Conservation (phyloP, 2,329 filamentous ascomycete species). For the Penicillium brevicompactum region DNA sequence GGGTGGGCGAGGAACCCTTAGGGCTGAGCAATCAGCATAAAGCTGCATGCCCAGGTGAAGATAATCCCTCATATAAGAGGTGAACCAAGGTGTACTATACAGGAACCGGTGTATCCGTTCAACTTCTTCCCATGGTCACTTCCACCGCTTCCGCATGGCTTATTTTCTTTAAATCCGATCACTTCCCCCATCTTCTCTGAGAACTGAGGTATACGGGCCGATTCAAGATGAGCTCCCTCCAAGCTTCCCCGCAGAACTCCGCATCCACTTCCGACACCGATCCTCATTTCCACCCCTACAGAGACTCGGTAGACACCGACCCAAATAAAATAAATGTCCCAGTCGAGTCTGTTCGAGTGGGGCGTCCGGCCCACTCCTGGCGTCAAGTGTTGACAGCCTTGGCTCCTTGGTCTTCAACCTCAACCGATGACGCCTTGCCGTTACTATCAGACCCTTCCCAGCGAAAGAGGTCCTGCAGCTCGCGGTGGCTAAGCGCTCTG, state of each 20-base stretch:
- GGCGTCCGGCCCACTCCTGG: slow-evolving; percentile 17
- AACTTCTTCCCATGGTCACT: slow-evolving; percentile 5
- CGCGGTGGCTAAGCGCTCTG: slow-evolving; percentile 20
- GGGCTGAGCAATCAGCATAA: neutral
- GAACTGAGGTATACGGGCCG: neutral
- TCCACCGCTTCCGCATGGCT: slow-evolving; percentile 10
- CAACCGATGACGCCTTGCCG: slow-evolving; percentile 7
- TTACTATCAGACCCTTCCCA: slow-evolving; percentile 10
- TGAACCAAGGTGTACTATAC: neutral
- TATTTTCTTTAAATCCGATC: neutral
- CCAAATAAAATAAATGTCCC: slow-evolving; percentile 6
- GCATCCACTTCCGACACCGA: slow-evolving; percentile 8
- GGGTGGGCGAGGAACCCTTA: neutral
- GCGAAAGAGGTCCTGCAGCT: slow-evolving; percentile 17
- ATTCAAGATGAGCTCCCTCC: slow-evolving; percentile 4
- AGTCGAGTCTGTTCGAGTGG: slow-evolving; percentile 13
- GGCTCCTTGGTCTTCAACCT: slow-evolving; percentile 10
- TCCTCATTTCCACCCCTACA: slow-evolving; percentile 19
- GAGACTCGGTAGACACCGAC: slow-evolving; percentile 13
- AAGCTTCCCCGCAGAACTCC: slow-evolving; percentile 6
- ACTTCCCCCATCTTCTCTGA: neutral
- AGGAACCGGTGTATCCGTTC: neutral
- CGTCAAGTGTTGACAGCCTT: slow-evolving; percentile 13
- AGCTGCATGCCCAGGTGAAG: neutral
- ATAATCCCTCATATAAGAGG: neutral